phyloP scores from a whole-genome alignment of 768 basidiomycete species.

The Epithele typhae region DNA sequence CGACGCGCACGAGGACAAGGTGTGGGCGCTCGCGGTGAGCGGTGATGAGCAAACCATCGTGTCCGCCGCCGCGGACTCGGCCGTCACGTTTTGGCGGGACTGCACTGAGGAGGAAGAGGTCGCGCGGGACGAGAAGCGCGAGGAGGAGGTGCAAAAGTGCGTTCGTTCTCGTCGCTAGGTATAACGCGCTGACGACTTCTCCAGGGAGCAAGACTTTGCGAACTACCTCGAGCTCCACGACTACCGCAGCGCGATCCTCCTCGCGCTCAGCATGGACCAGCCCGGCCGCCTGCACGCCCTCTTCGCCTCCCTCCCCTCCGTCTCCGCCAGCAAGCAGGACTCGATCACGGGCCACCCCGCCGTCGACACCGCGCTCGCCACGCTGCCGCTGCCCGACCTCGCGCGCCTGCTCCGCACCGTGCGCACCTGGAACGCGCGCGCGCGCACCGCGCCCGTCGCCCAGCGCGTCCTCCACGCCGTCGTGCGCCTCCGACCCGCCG shows the following conservation, averaged over 20 bases:
- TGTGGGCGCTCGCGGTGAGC: conserved; percentile 93
- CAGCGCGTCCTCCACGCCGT: conserved; percentile 81
- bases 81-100: conserved; percentile 96
- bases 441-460: conserved; percentile 81
- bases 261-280: conserved; percentile 91
- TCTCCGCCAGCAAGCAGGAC: not conserved
- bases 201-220: conserved; percentile 91
- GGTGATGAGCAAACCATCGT: conserved; percentile 80
- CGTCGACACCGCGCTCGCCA: conserved; percentile 80
- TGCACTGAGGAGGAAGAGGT: conserved; percentile 80
- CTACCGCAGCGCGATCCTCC: conserved; percentile 85
- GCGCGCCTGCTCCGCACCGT: conserved; percentile 77
- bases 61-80: conserved; percentile 93
- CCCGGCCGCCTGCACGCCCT: conserved; percentile 81
- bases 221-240: conserved; percentile 88
- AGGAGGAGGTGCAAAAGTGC: conserved; percentile 76
- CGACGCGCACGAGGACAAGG: conserved; percentile 98
- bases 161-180: not conserved
- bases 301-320: conserved; percentile 58
- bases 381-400: conserved; percentile 68
- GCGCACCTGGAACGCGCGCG: conserved; percentile 92
- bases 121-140: conserved; percentile 70
- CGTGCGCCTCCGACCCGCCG: conserved; percentile 69
- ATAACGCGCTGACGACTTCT: not conserved
- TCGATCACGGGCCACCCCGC: conserved; percentile 64